Evolutionary conservation across 2,329 filamentous ascomycete species (phyloP), one percentile per base, ranked within the genome.

Genomic region (Colletotrichum sp.): DNA sequence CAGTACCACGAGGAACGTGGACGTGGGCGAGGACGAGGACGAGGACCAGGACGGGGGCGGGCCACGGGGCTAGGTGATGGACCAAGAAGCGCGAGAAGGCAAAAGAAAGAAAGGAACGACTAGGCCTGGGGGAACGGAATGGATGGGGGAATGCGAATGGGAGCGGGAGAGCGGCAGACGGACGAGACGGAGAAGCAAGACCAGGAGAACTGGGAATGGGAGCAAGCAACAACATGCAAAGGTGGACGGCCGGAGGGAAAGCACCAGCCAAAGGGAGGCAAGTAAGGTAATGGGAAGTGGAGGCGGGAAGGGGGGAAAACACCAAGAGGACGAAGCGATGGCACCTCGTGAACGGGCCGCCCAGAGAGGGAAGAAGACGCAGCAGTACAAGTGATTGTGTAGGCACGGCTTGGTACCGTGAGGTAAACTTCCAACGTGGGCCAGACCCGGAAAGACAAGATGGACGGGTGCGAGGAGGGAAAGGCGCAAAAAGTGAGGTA

Each of bases 151-250:
- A 79, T 75, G 76, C 72, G 68, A 77, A 77, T 77, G 60, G 60
- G 67, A 62, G 24, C 52, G 44, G 59, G 44, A 55, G 57, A 65
- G 28, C 36, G 66, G 32, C 59, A 60, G 34, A 52, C 64, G 39
- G 39, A n/a, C 30, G 36, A 34, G 24, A 32, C 62, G 36, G 32
- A 39, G 30, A 28, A 78, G 39, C 39, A 48, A 48, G 76, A 63
- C 76, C 34, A 70, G 79, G 75, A 77, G 79, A 71, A 78, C 77
- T 79, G 79, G 65, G 76, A 76, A 80, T 68, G 68, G 75, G 68
- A 77, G 76, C 72, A 79, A 78, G 76, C 72, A 80, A 79, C 75
- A 79, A 77, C 71, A 76, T 76, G 78, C 71, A 73, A 69, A 73
- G 63, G 63, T 66, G 68, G 72, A 69, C 60, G 68, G 66, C 28